Evolutionary conservation across 2,329 filamentous ascomycete species (phyloP).

Genomic region (Zymoseptoria passerinii): DNA sequence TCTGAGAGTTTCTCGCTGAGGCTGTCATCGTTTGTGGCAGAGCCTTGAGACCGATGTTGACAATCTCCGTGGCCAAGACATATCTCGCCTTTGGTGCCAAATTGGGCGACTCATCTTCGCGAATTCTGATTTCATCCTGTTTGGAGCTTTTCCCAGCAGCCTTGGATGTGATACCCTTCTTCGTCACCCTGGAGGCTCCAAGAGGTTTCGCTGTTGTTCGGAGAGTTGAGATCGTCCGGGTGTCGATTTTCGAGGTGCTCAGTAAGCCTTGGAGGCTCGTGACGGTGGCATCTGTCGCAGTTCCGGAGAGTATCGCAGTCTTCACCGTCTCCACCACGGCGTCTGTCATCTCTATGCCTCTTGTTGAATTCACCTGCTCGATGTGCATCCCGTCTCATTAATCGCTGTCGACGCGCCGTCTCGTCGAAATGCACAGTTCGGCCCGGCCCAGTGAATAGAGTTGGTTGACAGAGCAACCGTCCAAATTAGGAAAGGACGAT

Average conservation of each 20-base stretch:
- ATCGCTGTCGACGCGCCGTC: conserved; percentile 11
- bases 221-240: neutral
- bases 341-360: neutral
- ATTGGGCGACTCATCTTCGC: conserved; percentile 27
- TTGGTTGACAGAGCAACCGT: neutral
- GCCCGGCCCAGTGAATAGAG: neutral
- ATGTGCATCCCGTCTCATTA: neutral
- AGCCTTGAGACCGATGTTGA: conserved; percentile 62
- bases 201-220: conserved; percentile 1
- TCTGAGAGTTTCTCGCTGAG: neutral
- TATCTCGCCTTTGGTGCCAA: conserved; percentile 54
- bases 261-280: conserved; percentile 22
- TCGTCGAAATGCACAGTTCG: conserved; percentile 4
- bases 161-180: conserved; percentile 3
- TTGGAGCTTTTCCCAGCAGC: conserved; percentile 1
- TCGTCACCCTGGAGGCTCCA: conserved; percentile 4
- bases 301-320: conserved; percentile 11
- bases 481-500: neutral
- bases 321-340: conserved; percentile 14
- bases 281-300: conserved; percentile 18
- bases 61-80: conserved; percentile 61
- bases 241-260: conserved; percentile 10
- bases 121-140: conserved; percentile 26
- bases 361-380: neutral
- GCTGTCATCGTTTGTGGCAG: conserved; percentile 59